Base-by-base conservation (phyloP, 2,329 filamentous ascomycete species). In the Calonectria pseudoreteaudii region DNA sequence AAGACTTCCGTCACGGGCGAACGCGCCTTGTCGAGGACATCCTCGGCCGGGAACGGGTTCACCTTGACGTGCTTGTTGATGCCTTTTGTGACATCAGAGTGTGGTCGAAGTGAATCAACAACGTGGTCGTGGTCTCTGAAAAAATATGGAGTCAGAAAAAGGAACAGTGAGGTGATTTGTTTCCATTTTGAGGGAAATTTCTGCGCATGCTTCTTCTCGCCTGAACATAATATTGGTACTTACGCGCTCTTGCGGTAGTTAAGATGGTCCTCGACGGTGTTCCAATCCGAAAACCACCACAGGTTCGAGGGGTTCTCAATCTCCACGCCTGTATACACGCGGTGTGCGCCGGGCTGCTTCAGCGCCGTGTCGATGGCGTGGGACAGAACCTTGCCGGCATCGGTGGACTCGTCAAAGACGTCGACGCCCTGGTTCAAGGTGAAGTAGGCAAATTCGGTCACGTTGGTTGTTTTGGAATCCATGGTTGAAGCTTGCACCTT, bases 201-300 rank as follows among this genome's bases (percentile, higher is more conserved):
- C 4, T 23, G 20, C 3, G n/a, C 9, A 23, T 11, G 10, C n/a
- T 47, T 23, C n/a, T 23, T 23, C 23, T 7, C 6, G 8, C 30
- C 30, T 31, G 8, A 34, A n/a, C 5, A 16, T 5, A 11, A 14
- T 18, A 1, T 3, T 3, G 20, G 11, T 6, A 72, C 78, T 70
- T 3, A 80, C 80, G 76, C 60, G 20, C 47, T 72, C 31, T 77
- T 74, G 2, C 72, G 69, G 10, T 80, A 80, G 0, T 74, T 72
- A 3, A 66, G 3, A 38, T 80, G 80, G 28, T 79, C 69, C 0
- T 80, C 74, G 0, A 77, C 10, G 2, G 41, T 75, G 23, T 82
- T 76, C 81, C 79, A 80, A 20, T 82, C 81, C 5, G 82, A 34
- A 18, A 82, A 80, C 1, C 79, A 9, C 80, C 80, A 81, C 1